A percentile compares a stretch with the other conserved stretches of the same genome.
Conservation (phyloP, 106 monocot genomes). For the Triglochin maritima region DNA sequence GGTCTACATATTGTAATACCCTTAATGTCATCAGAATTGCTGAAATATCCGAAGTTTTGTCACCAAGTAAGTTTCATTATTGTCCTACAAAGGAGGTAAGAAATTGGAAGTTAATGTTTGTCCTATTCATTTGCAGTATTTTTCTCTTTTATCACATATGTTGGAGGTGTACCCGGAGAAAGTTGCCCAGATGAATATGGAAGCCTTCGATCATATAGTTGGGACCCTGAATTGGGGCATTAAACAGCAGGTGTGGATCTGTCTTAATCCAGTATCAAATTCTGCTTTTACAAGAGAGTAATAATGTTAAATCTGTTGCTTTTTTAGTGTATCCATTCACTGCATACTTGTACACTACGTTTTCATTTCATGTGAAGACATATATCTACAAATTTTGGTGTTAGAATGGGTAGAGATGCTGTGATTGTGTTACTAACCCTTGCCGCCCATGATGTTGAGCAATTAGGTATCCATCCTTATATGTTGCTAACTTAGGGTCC, state of each 20-base stretch:
- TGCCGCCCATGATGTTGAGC: too few relatives aligned
- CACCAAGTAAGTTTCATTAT: conserved; percentile 36
- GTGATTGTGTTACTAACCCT: too few relatives aligned
- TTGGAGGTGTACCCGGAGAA: conserved; percentile 98
- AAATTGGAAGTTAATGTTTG: neutral
- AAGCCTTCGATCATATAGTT: conserved; percentile 58
- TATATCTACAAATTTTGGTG: too few relatives aligned
- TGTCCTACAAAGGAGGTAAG: neutral
- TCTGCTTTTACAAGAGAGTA: too few relatives aligned
- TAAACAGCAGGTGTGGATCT: conserved; percentile 48
- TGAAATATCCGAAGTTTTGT: conserved; percentile 86
- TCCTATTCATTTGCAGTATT: conserved; percentile 56
- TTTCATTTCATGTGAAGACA: too few relatives aligned
- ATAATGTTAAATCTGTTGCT: too few relatives aligned
- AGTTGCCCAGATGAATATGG: conserved; percentile 57
- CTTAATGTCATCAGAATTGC: conserved; percentile 81
- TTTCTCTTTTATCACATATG: conserved; percentile 71
- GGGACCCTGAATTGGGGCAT: conserved; percentile 68
- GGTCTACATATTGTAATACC: conserved; percentile 83
- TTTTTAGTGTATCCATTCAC: too few relatives aligned
- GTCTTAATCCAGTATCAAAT: too few relatives aligned
- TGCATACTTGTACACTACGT: too few relatives aligned
- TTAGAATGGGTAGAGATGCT: too few relatives aligned
- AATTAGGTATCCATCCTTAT: too few relatives aligned
- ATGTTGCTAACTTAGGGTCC: too few relatives aligned